Base-by-base conservation (phyloP, 2,329 filamentous ascomycete genomes). In the Sporothrix mexicana region DNA sequence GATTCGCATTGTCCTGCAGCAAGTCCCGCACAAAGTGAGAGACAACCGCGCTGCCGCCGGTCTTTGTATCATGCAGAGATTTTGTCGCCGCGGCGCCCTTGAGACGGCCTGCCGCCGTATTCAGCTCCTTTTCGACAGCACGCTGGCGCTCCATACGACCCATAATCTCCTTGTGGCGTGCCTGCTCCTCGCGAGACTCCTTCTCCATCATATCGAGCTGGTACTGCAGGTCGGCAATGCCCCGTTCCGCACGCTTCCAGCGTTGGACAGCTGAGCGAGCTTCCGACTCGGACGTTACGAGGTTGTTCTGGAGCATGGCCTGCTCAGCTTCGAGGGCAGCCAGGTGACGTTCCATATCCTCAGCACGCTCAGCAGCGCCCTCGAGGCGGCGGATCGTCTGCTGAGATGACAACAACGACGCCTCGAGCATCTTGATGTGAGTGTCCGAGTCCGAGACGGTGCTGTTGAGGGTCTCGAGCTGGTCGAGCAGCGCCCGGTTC, bases 11-110 rank as follows among this genome's bases (percentile, higher is more conserved):
- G 80, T 99, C 96, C 78, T 97, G 92, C 20, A 99, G 85, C 72
- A 99, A 93, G 80, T 98, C 96, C 77, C 95, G 94, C 72, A 99
- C 96, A 77, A 99, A 98, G 79, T 97, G 93, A 23, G 93, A 95
- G n/a, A 98, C 93, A 51, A 97, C 93, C 1, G 30, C 67, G 25
- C 53, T 59, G 73, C 85, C 90, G 74, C 86, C 89, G 10, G 88
- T 88, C 43, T 88, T 86, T 3, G 25, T 41, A 15, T 87, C 86
- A 3, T 86, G 86, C 55, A 92, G 83, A 2, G 90, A 89, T 76
- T 90, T 91, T 41, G 87, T 86, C 0, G 92, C 93, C 2, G 94
- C 94, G 13, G 93, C 92, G 10, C 92, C 92, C 81, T 95, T 96
- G 70, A 97, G 85, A 71, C 94, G 88, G 45, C 91, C 92, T 13